phyloP scores from a whole-genome alignment of 2,329 filamentous ascomycete genomes.

The Pseudogymnoascus sp. region DNA sequence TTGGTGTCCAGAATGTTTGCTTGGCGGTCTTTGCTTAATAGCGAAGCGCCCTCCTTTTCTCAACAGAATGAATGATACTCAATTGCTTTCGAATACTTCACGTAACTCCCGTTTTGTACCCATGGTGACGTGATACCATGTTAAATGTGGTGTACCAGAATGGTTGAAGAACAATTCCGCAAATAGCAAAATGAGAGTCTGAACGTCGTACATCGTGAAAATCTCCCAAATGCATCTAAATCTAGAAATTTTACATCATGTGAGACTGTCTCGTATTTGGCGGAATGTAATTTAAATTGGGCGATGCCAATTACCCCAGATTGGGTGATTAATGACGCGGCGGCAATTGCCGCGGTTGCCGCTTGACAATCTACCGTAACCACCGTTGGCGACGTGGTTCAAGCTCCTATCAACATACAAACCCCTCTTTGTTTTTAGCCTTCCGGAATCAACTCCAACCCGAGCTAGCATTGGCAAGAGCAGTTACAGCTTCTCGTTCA shows the following conservation, averaged over 20 bases:
- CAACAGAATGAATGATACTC: slow-evolving; percentile 22
- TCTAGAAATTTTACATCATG: not conserved
- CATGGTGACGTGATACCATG: not conserved
- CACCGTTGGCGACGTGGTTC: not conserved
- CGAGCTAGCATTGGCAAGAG: not conserved
- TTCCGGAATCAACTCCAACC: not conserved
- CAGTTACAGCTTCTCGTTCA: slow-evolving; percentile 5
- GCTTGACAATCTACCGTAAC: slow-evolving; percentile 6
- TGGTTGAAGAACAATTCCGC: not conserved
- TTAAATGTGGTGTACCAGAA: not conserved
- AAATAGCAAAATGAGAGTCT: not conserved
- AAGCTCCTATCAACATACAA: not conserved
- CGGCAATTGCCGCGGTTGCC: slow-evolving; percentile 8
- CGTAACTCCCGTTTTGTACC: not conserved
- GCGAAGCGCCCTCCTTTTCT: slow-evolving; percentile 21
- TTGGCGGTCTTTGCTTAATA: slow-evolving; percentile 16
- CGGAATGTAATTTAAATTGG: not conserved
- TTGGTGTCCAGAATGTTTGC: slow-evolving; percentile 14
- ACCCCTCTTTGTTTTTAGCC: not conserved
- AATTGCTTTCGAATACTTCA: slow-evolving; percentile 16
- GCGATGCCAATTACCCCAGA: slow-evolving; percentile 3
- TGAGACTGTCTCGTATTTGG: slow-evolving; percentile 4
- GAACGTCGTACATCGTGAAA: not conserved
- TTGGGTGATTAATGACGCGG: slow-evolving; percentile 5
- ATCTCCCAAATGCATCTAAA: not conserved